These are phyloP conservation scores for Phytopythium vexans DNA, from an alignment of 352 stramenopile genomes.

Conservation along the genomic window DNA sequence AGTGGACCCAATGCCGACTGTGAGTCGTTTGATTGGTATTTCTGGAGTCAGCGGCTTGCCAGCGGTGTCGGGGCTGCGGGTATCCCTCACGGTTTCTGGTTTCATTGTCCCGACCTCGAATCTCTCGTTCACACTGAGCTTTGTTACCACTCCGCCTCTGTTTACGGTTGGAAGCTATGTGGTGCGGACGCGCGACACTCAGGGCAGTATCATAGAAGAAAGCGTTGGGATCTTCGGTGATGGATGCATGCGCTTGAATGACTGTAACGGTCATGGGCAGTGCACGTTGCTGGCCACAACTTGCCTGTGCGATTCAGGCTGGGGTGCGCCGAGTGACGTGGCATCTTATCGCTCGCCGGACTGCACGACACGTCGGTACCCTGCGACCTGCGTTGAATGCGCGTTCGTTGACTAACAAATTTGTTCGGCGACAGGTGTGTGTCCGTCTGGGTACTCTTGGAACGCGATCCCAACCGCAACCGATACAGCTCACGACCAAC, in stretches of 20 bases:
- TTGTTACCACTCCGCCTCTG: slow-evolving; percentile 48
- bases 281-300: slow-evolving; percentile 67
- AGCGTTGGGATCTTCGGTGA: slow-evolving; percentile 46
- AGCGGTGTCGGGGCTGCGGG: slow-evolving; percentile 14
- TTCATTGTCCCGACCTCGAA: slow-evolving; percentile 19
- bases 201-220: slow-evolving; percentile 50
- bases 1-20: slow-evolving; percentile 17
- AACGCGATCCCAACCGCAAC: slow-evolving; percentile 36
- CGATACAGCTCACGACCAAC: slow-evolving; percentile 30
- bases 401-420: not conserved
- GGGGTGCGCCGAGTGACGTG: slow-evolving; percentile 64
- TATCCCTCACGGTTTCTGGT: slow-evolving; percentile 33
- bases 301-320: slow-evolving; percentile 61
- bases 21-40: slow-evolving; percentile 31
- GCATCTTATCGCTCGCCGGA: slow-evolving; percentile 72
- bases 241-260: slow-evolving; percentile 63
- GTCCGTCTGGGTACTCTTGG: slow-evolving; percentile 52
- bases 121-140: slow-evolving; percentile 39
- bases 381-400: not conserved
- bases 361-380: slow-evolving; percentile 61
- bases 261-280: slow-evolving; percentile 81
- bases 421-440: slow-evolving; percentile 35
- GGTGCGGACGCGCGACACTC: slow-evolving; percentile 43
- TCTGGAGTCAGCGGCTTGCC: slow-evolving; percentile 19
- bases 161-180: slow-evolving; percentile 41